Conservation (phyloP, 148 eudicot species). For the Diospyros kaki region DNA sequence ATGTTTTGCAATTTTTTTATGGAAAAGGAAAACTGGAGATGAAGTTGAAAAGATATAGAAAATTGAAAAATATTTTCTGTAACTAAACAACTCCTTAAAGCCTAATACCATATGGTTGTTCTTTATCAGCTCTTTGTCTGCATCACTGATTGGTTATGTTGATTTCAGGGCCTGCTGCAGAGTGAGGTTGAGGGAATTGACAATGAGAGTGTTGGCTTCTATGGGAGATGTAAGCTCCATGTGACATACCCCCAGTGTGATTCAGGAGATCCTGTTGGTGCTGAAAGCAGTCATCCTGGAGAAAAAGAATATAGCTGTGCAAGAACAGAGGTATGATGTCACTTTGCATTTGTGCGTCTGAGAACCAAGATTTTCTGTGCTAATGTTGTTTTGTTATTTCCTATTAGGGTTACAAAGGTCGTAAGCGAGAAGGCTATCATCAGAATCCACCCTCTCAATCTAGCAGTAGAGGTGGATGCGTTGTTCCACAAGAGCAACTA, state of each 20-base stretch:
- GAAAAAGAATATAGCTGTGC: conserved; percentile 51
- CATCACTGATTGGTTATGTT: background rate
- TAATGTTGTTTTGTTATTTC: conserved; percentile 8
- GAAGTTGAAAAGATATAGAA: too few relatives aligned
- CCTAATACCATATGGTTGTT: too few relatives aligned
- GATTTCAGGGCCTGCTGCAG: conserved; percentile 48
- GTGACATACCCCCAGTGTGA: conserved; percentile 24
- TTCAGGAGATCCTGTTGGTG: conserved; percentile 16
- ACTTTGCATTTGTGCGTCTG: background rate
- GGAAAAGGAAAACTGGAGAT: too few relatives aligned
- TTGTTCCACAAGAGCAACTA: conserved; percentile 62
- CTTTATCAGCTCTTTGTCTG: background rate
- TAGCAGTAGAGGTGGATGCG: conserved; percentile 35
- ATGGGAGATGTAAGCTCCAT: conserved; percentile 51
- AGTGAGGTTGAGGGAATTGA: conserved; percentile 53
- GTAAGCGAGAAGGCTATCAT: conserved; percentile 35
- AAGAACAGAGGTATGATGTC: conserved; percentile 47
- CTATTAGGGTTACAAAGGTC: conserved; percentile 54
- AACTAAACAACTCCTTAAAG: too few relatives aligned
- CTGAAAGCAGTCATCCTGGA: conserved; percentile 22
- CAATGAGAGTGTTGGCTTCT: conserved; percentile 41
- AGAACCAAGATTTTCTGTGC: background rate
- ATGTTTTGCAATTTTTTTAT: too few relatives aligned
- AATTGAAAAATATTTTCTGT: too few relatives aligned
- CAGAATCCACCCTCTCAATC: conserved; percentile 23